phyloP scores from a whole-genome alignment of 345 rosid species.

The Moringa oleifera region DNA sequence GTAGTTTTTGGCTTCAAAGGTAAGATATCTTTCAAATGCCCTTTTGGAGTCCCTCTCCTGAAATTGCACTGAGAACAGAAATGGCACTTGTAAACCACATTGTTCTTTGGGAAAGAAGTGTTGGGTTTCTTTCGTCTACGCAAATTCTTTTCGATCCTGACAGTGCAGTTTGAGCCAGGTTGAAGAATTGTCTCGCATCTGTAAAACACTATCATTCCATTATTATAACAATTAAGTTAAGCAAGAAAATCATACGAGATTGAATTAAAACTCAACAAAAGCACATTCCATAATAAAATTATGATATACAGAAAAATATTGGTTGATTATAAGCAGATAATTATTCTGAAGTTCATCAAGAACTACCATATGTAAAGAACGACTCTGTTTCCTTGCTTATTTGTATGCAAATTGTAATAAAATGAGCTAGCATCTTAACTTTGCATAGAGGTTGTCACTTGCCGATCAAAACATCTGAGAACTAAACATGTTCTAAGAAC shows the following conservation, averaged over 20 bases:
- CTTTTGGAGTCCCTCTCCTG: slow-evolving; percentile 52
- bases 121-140: slow-evolving; percentile 27
- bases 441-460: too few species aligned
- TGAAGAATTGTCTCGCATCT: slow-evolving; percentile 81
- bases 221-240: background rate
- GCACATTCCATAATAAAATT: too few species aligned
- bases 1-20: slow-evolving; percentile 21
- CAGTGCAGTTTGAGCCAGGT: slow-evolving; percentile 66
- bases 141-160: slow-evolving; percentile 48
- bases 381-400: too few species aligned
- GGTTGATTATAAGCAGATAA: background rate
- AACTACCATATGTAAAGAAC: too few species aligned
- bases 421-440: too few species aligned
- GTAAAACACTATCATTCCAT: slow-evolving; percentile 9
- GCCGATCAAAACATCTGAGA: too few species aligned
- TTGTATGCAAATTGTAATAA: too few species aligned
- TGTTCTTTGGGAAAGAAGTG: slow-evolving; percentile 34
- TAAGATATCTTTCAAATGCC: slow-evolving; percentile 42
- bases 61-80: slow-evolving; percentile 49
- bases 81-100: slow-evolving; percentile 61
- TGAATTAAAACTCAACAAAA: background rate
- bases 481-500: too few species aligned
- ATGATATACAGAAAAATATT: background rate
- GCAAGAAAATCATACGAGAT: background rate
- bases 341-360: background rate